phyloP scores from a whole-genome alignment of 2,329 filamentous ascomycete genomes.

The Fusarium brachygibbosum region DNA sequence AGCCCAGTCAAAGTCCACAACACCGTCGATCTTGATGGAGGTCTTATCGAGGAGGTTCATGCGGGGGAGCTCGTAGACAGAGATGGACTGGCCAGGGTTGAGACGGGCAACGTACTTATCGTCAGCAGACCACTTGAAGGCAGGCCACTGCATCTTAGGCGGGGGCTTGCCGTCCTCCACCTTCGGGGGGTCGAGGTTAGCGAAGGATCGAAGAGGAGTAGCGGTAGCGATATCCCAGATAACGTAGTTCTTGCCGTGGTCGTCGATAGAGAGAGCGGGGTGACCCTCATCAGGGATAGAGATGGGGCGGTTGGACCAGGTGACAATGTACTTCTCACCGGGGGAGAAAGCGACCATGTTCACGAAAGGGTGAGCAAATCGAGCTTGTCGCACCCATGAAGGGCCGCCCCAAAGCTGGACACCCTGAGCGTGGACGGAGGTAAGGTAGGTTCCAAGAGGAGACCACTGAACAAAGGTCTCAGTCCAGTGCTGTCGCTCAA shows the following conservation, averaged over 20 bases:
- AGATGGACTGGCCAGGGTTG: slow-evolving; percentile 88
- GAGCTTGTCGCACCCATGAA: slow-evolving; percentile 89
- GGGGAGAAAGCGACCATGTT: slow-evolving; percentile 98
- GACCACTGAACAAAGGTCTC: slow-evolving; percentile 99
- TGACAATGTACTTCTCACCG: slow-evolving; percentile 90
- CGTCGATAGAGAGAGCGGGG: slow-evolving; percentile 85
- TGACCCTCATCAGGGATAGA: slow-evolving; percentile 90
- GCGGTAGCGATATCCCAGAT: slow-evolving; percentile 96
- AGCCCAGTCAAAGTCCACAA: slow-evolving; percentile 98
- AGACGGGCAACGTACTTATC: slow-evolving; percentile 97
- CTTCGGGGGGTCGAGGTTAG: slow-evolving; percentile 84
- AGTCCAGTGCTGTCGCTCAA: slow-evolving; percentile 96
- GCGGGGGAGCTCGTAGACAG: slow-evolving; percentile 87
- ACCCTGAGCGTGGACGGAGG: slow-evolving; percentile 94
- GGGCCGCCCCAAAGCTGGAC: slow-evolving; percentile 96
- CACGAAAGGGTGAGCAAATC: slow-evolving; percentile 95
- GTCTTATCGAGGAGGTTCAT: slow-evolving; percentile 94
- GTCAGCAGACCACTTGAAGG: slow-evolving; percentile 99
- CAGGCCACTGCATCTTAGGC: slow-evolving; percentile 96
- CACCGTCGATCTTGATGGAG: slow-evolving; percentile 94
- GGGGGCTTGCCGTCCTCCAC: slow-evolving; percentile 70
- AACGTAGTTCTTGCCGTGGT: slow-evolving; percentile 99
- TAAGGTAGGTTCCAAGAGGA: slow-evolving; percentile 91
- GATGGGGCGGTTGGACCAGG: slow-evolving; percentile 96
- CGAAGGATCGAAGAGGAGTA: slow-evolving; percentile 92